Percentiles rank a stretch among this genome's conserved stretches.
Conservation (phyloP, 2,329 filamentous ascomycete species). For the Alternaria sp. region DNA sequence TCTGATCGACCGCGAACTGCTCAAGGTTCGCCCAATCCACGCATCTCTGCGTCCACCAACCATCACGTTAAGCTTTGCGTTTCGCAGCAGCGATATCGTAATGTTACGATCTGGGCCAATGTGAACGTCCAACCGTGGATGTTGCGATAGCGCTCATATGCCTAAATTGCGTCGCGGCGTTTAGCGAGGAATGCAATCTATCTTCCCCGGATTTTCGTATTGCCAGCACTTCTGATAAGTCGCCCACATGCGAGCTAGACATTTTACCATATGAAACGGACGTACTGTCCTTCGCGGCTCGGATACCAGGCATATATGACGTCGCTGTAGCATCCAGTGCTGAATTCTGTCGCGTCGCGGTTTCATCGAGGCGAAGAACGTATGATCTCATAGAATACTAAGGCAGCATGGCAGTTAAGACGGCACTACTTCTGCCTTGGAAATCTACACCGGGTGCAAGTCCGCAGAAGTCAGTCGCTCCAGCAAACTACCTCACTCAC, state of each 20-base stretch:
- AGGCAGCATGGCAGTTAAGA: not conserved
- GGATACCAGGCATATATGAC: not conserved
- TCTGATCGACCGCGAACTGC: not conserved
- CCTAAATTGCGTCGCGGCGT: constrained; percentile 10
- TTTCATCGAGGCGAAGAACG: not conserved
- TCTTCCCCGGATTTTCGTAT: constrained; percentile 15
- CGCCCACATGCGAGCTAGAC: not conserved
- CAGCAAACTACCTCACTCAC: not conserved
- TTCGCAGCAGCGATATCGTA: constrained; percentile 5
- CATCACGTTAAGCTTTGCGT: not conserved
- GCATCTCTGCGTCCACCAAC: not conserved
- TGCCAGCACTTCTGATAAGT: constrained; percentile 2
- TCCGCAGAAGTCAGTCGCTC: not conserved
- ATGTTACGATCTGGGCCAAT: not conserved
- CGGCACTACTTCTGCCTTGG: not conserved
- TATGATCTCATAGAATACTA: not conserved
- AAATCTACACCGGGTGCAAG: not conserved
- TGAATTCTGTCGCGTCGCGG: not conserved
- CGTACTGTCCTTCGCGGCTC: constrained; percentile 1
- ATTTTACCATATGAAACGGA: constrained; percentile 22
- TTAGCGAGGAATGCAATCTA: constrained; percentile 22
- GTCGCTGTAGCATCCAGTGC: not conserved
- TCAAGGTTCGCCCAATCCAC: constrained; percentile 1
- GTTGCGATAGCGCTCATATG: constrained; percentile 16
- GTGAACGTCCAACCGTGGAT: not conserved